Base-by-base conservation (phyloP, 768 basidiomycete genomes). In the Lanmaoa pseudosensibilis region DNA sequence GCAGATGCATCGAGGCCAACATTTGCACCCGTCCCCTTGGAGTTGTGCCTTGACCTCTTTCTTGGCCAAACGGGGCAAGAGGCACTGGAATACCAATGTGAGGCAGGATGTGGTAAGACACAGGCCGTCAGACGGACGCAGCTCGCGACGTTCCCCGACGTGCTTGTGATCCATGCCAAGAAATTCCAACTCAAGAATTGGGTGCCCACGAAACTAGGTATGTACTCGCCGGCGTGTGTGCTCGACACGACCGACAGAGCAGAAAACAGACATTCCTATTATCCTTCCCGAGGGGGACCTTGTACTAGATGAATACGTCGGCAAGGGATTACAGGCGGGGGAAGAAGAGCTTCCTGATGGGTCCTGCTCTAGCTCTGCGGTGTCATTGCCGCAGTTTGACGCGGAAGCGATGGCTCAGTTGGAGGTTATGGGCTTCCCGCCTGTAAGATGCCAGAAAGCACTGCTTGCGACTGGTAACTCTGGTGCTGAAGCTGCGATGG, bases 141-240 rank as follows among this genome's bases (percentile, higher is more conserved):
- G 32, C 90, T 98, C 63, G 82, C 90, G 0, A 88, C 90, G 1
- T 92, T 96, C 78, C 97, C 97, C 0, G 82, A 94, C 12, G 84
- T 93, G 1, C 80, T 98, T 0, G 86, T 96, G 9, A 72, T 99
- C 2, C 95, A 97, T 60, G 87, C 93, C 41, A 92, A 90, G 68
- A 96, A 96, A 65, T 98, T 97, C 77, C 91, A 94, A 71, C 81
- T 96, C 5, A 88, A 94, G 40, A 93, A 94, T 62, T 98, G 97
- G 97, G 92, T 99, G 1, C 97, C 97, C 0, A 81, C 88, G 4
- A 99, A 99, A 73, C 79, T 98, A 30, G 92, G 94, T 93, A 59
- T 18, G 84, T 67, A 8, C 30, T 41, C 8, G 25, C 36, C n/a
- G 3, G 39, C 7, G 3, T 25, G n/a, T 11, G 4, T 43, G 1